phyloP scores from a whole-genome alignment of 108 stramenopile species.

The Parietichytrium sp. region DNA sequence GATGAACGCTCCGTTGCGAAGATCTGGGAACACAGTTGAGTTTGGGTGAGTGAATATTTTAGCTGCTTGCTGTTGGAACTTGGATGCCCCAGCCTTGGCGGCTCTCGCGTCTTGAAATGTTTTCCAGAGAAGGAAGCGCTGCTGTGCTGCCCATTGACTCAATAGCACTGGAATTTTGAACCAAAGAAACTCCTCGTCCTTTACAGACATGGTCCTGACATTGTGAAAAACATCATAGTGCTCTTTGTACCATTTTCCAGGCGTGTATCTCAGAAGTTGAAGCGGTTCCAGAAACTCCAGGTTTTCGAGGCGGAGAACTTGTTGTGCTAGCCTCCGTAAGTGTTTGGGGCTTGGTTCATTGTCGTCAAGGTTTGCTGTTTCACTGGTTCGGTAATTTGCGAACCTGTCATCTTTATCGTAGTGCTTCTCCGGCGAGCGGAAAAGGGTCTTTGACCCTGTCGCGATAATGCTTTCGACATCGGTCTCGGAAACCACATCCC shows the following conservation, averaged over 20 bases:
- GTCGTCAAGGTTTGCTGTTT: background rate
- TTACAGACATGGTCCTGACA: background rate
- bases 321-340: background rate
- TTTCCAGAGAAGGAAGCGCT: background rate
- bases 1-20: too few relatives aligned
- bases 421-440: slow-evolving; percentile 17
- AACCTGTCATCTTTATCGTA: background rate
- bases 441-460: background rate
- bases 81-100: background rate
- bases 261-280: background rate
- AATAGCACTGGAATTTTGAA: background rate
- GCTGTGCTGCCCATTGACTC: background rate
- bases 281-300: background rate
- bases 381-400: slow-evolving; percentile 19
- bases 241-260: slow-evolving; percentile 40
- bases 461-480: background rate
- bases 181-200: background rate
- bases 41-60: too few relatives aligned
- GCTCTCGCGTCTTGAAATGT: background rate
- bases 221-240: slow-evolving; percentile 38
- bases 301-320: background rate
- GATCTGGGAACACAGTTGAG: too few relatives aligned
- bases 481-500: background rate
- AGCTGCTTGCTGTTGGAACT: background rate
- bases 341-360: background rate